Conservation (phyloP, 2,329 filamentous ascomycete genomes). For the Xylariomycetidae sp. region DNA sequence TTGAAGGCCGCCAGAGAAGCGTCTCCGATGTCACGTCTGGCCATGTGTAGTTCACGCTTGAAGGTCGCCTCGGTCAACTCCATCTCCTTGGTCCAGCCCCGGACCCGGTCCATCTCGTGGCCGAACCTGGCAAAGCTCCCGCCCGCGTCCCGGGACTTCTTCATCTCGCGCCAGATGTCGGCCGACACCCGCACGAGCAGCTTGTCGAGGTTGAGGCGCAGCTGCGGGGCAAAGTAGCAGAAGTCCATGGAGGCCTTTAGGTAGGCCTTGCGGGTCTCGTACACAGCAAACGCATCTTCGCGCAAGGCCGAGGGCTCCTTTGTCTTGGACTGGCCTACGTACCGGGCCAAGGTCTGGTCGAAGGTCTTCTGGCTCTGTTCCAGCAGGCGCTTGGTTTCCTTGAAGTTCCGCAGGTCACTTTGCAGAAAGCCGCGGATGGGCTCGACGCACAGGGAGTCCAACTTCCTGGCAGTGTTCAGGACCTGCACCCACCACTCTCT, state of each 20-base stretch:
- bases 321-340: conserved; percentile 78
- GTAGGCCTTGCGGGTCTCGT: conserved; percentile 86
- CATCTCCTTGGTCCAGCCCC: conserved; percentile 92
- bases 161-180: conserved; percentile 86
- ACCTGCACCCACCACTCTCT: conserved; percentile 82
- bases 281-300: conserved; percentile 93
- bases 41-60: conserved; percentile 70
- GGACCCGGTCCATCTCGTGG: conserved; percentile 82
- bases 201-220: conserved; percentile 78
- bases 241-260: conserved; percentile 91
- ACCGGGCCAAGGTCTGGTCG: conserved; percentile 74
- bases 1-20: conserved; percentile 62
- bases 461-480: conserved; percentile 66
- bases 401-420: conserved; percentile 77
- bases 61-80: conserved; percentile 81
- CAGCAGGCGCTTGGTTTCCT: conserved; percentile 70
- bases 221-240: conserved; percentile 78
- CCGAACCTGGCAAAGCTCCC: conserved; percentile 61
- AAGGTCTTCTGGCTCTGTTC: conserved; percentile 79
- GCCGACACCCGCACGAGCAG: conserved; percentile 77
- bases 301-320: conserved; percentile 88
- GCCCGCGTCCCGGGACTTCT: conserved; percentile 60
- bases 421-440: conserved; percentile 74
- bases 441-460: conserved; percentile 72
- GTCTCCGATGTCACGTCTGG: conserved; percentile 77